A percentile compares a stretch with the other conserved stretches of the same genome.
phyloP scores from a whole-genome alignment of 2,329 filamentous ascomycete species.

The Aspergillus eucalypticola region DNA sequence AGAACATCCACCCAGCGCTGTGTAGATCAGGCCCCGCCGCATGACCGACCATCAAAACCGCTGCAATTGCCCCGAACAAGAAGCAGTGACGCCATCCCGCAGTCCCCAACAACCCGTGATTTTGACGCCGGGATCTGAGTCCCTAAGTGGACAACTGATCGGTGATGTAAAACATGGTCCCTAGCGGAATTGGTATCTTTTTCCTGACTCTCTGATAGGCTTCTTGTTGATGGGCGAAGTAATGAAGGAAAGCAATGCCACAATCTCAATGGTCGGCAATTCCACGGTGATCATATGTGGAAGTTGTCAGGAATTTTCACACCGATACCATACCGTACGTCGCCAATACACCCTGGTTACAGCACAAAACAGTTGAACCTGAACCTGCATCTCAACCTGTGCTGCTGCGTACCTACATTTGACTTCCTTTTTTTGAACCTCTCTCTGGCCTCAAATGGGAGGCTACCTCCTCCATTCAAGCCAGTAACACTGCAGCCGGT shows the following conservation, averaged over 20 bases:
- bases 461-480: neutral
- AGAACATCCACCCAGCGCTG: conserved; percentile 10
- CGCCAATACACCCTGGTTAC: neutral
- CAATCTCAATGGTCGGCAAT: neutral
- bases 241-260: neutral
- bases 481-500: conserved; percentile 1
- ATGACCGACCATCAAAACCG: conserved; percentile 19
- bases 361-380: neutral
- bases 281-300: conserved; percentile 1
- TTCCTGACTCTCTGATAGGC: conserved; percentile 5
- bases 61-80: conserved; percentile 26
- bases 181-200: neutral
- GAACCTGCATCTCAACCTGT: neutral
- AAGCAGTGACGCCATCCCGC: conserved; percentile 27
- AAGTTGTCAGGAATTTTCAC: neutral
- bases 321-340: conserved; percentile 5
- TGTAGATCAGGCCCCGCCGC: conserved; percentile 19
- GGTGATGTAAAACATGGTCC: conserved; percentile 15
- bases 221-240: neutral
- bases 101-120: conserved; percentile 17
- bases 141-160: conserved; percentile 11
- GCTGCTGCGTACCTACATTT: no score
- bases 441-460: neutral
- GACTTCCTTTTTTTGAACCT: neutral
- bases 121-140: conserved; percentile 12